These are phyloP conservation scores for Russula foetens DNA, from an alignment of 768 basidiomycete genomes.

Conservation along the genomic window DNA sequence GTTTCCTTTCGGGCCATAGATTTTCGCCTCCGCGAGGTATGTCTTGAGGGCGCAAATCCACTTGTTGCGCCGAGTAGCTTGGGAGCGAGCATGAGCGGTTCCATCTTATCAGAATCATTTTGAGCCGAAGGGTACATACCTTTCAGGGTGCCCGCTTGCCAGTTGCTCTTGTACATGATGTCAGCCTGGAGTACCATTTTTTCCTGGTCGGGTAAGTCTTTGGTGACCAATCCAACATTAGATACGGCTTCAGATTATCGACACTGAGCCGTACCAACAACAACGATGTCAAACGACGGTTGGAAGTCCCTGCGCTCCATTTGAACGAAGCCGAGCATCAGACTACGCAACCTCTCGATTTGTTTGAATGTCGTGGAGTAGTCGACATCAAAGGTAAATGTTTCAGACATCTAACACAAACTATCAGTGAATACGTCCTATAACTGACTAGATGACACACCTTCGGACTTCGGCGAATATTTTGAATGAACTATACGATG, in stretches of 20 bases:
- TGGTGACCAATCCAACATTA: constrained; percentile 15
- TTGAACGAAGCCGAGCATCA: constrained; percentile 75
- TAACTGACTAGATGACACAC: constrained; percentile 27
- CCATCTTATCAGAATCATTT: neutral
- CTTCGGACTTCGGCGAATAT: constrained; percentile 64
- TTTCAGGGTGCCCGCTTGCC: constrained; percentile 70
- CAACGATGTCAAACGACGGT: constrained; percentile 63
- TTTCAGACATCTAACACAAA: constrained; percentile 55
- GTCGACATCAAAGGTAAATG: constrained; percentile 72
- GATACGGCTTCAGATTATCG: neutral
- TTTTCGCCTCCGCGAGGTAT: constrained; percentile 55
- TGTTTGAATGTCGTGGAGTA: constrained; percentile 76
- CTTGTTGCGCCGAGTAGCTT: constrained; percentile 80
- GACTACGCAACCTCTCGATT: constrained; percentile 63
- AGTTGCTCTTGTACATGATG: constrained; percentile 87
- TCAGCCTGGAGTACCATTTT: constrained; percentile 70
- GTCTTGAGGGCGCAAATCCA: constrained; percentile 86
- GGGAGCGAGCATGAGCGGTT: neutral
- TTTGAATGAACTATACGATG: constrained; percentile 50
- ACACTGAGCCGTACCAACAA: constrained; percentile 40
- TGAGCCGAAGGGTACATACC: constrained; percentile 29
- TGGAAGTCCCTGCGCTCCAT: constrained; percentile 67
- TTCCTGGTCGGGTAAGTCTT: constrained; percentile 73
- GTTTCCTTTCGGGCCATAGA: constrained; percentile 61
- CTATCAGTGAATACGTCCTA: neutral